Conservation (phyloP, 768 basidiomycete species). For the Pleurotus djamor region DNA sequence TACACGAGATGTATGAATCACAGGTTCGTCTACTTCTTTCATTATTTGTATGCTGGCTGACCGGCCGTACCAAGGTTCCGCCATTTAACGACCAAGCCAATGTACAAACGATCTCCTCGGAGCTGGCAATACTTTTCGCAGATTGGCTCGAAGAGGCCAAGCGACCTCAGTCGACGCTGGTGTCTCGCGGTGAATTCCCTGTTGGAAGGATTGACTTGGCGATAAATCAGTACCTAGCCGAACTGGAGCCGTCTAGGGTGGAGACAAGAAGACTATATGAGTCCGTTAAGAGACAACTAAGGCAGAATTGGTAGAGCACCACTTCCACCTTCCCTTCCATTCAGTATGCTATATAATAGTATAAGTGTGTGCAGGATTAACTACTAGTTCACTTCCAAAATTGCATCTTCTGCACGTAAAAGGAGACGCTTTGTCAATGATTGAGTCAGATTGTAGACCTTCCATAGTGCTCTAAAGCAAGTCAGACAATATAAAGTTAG, state of each 20-base stretch:
- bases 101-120: conserved; percentile 76
- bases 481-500: conserved; percentile 11
- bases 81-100: conserved; percentile 82
- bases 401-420: conserved; percentile 74
- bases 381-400: conserved; percentile 66
- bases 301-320: conserved; percentile 61
- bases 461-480: conserved; percentile 56
- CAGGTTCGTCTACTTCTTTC: conserved; percentile 49
- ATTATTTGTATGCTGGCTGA: conserved; percentile 5
- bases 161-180: conserved; percentile 64
- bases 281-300: conserved; percentile 65
- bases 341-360: background rate
- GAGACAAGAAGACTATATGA: conserved; percentile 71
- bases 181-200: conserved; percentile 67
- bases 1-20: conserved; percentile 86
- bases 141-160: conserved; percentile 83
- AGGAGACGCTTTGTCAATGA: conserved; percentile 56
- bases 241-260: conserved; percentile 57
- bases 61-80: conserved; percentile 49
- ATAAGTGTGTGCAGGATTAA: background rate
- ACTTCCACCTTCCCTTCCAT: background rate
- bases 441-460: conserved; percentile 69
- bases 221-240: conserved; percentile 71
- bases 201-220: conserved; percentile 74
- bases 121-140: conserved; percentile 75